Evolutionary conservation across 2,329 filamentous ascomycete species (phyloP).

Genomic region (Paecilomyces fulvus): DNA sequence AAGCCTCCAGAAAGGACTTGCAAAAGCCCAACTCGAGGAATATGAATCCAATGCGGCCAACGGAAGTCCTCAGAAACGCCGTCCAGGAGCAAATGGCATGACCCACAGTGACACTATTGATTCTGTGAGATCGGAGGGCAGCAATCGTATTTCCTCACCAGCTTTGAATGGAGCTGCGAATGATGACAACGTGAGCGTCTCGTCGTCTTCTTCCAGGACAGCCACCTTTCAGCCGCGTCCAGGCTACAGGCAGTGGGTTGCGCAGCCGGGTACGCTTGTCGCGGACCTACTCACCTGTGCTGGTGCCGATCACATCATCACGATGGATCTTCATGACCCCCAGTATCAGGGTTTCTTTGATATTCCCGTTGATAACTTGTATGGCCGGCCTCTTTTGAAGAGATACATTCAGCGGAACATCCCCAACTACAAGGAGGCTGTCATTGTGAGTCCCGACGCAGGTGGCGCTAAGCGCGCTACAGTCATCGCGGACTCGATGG

Average conservation of each 20-base stretch:
- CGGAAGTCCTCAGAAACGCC: conserved; percentile 35
- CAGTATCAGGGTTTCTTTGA: conserved; percentile 99
- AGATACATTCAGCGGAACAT: conserved; percentile 71
- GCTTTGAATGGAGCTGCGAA: conserved; percentile 46
- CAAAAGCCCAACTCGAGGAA: conserved; percentile 56
- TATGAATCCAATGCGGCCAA: conserved; percentile 38
- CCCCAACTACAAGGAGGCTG: conserved; percentile 72
- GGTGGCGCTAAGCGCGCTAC: conserved; percentile 95
- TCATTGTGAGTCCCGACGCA: conserved; percentile 93
- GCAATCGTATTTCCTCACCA: conserved; percentile 5
- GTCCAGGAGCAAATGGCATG: conserved; percentile 25
- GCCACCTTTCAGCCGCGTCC: conserved; percentile 71
- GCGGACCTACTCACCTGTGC: conserved; percentile 92
- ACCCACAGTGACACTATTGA: conserved; percentile 31
- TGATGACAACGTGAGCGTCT: conserved; percentile 56
- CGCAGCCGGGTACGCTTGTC: conserved; percentile 89
- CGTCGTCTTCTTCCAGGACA: conserved; percentile 42
- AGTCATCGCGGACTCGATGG: conserved; percentile 83
- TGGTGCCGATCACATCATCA: conserved; percentile 93
- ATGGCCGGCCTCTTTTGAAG: conserved; percentile 53
- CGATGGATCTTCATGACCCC: conserved; percentile 92
- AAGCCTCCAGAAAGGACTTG: conserved; percentile 62
- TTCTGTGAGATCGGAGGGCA: conserved; percentile 25
- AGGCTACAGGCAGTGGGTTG: conserved; percentile 97
- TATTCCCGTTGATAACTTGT: conserved; percentile 95